Percentiles rank a stretch among this genome's conserved stretches.
Conservation (phyloP, 2,329 filamentous ascomycete genomes). For the Acrocalymma vagum region DNA sequence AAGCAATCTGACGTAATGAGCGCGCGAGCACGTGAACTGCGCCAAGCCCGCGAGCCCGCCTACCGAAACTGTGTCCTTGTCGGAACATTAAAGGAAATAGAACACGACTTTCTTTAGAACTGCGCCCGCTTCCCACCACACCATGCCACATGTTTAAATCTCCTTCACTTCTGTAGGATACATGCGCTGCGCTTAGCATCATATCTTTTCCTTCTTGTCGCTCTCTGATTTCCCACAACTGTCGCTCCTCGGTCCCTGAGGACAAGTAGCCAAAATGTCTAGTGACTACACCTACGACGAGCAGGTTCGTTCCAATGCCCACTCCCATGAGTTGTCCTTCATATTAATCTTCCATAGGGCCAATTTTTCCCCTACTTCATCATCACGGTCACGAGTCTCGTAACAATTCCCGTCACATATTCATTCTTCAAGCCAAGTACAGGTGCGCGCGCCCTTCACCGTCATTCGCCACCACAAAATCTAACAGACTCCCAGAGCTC, state of each 20-base stretch:
- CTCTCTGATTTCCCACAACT: constrained; percentile 22
- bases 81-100: constrained; percentile 33
- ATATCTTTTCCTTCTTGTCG: constrained; percentile 22
- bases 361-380: constrained; percentile 99
- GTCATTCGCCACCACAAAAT: constrained; percentile 5
- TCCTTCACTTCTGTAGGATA: constrained; percentile 12
- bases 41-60: constrained; percentile 26
- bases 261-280: constrained; percentile 42
- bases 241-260: constrained; percentile 19
- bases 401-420: constrained; percentile 91
- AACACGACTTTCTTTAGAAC: constrained; percentile 38
- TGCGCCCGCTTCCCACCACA: constrained; percentile 26
- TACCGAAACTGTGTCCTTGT: constrained; percentile 32
- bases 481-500: constrained; percentile 61
- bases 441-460: constrained; percentile 52
- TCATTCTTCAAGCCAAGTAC: constrained; percentile 82
- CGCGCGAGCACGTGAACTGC: constrained; percentile 21
- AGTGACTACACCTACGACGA: constrained; percentile 99
- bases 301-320: constrained; percentile 63
- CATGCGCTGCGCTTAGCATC: constrained; percentile 25
- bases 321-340: background rate
- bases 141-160: constrained; percentile 30
- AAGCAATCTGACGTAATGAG: too few relatives aligned
- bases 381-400: constrained; percentile 84
- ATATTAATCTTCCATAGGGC: constrained; percentile 63